Evolutionary conservation across 306 rosid genomes (phyloP).

Genomic region (Phaseolus lunatus): DNA sequence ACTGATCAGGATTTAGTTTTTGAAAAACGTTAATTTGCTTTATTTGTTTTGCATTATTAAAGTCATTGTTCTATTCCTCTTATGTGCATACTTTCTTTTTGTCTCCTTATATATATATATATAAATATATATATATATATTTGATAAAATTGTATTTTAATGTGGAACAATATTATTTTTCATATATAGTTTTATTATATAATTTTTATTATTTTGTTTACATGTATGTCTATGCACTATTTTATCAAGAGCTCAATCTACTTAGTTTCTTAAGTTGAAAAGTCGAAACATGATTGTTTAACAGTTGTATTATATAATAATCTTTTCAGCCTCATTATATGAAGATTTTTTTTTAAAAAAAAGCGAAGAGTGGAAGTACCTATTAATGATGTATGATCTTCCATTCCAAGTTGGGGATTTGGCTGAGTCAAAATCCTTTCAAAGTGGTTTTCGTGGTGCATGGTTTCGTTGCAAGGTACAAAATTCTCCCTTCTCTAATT

Average conservation of each 20-base stretch:
- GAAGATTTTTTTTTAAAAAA: not conserved
- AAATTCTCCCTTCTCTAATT: slow-evolving; percentile 4
- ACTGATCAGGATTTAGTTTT: not conserved
- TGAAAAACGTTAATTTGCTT: not conserved
- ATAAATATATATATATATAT: not conserved
- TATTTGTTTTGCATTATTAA: not conserved
- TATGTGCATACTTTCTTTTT: not conserved
- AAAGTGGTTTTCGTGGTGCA: slow-evolving; percentile 76
- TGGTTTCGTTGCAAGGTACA: slow-evolving; percentile 92
- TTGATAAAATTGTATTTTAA: not conserved
- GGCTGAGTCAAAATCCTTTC: slow-evolving; percentile 65
- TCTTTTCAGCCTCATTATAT: not conserved
- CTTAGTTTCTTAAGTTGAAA: not conserved
- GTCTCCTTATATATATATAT: too few species aligned
- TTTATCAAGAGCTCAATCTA: not conserved
- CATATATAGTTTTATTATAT: not conserved
- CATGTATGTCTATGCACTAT: not conserved
- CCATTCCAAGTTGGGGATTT: slow-evolving; percentile 67
- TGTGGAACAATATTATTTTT: not conserved
- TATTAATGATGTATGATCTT: slow-evolving; percentile 39
- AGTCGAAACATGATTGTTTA: not conserved
- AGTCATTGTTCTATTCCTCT: not conserved
- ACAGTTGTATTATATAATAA: slow-evolving; percentile 3
- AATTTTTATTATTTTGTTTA: not conserved
- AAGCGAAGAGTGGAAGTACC: not conserved